phyloP scores from a whole-genome alignment of 2,329 filamentous ascomycete genomes.

The Nannizzia gypsea region DNA sequence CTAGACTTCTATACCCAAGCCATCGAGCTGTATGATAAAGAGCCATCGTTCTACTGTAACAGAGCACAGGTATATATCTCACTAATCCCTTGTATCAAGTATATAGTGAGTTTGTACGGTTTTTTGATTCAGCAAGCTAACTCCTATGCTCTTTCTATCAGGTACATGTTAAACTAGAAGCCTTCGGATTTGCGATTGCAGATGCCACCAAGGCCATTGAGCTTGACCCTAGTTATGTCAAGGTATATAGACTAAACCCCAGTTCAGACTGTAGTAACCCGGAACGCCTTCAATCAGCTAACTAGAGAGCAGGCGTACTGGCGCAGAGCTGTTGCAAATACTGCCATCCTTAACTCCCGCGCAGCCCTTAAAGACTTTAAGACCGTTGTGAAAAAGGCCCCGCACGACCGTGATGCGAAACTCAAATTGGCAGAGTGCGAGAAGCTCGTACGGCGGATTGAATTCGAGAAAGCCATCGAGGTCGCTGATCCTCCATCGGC shows the following conservation, averaged over 20 bases:
- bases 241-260: constrained; percentile 45
- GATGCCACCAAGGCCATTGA: constrained; percentile 89
- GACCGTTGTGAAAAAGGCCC: constrained; percentile 75
- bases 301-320: constrained; percentile 62
- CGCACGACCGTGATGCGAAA: constrained; percentile 78
- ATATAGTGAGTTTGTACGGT: neutral
- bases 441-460: constrained; percentile 81
- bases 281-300: neutral
- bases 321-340: constrained; percentile 79
- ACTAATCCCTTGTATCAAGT: neutral
- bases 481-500: constrained; percentile 85
- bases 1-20: constrained; percentile 77
- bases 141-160: constrained; percentile 27
- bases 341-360: constrained; percentile 76
- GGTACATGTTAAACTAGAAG: constrained; percentile 91
- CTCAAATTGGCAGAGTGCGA: constrained; percentile 86
- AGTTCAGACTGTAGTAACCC: neutral
- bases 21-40: constrained; percentile 68
- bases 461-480: constrained; percentile 92
- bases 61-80: constrained; percentile 64
- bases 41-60: constrained; percentile 89
- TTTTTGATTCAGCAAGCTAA: neutral
- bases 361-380: constrained; percentile 90
- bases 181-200: constrained; percentile 82
- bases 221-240: constrained; percentile 74